Evolutionary conservation across 805 yeast species (phyloP), one percentile per base, ranked within the genome.

Genomic region (Huiozyma sinensis): DNA sequence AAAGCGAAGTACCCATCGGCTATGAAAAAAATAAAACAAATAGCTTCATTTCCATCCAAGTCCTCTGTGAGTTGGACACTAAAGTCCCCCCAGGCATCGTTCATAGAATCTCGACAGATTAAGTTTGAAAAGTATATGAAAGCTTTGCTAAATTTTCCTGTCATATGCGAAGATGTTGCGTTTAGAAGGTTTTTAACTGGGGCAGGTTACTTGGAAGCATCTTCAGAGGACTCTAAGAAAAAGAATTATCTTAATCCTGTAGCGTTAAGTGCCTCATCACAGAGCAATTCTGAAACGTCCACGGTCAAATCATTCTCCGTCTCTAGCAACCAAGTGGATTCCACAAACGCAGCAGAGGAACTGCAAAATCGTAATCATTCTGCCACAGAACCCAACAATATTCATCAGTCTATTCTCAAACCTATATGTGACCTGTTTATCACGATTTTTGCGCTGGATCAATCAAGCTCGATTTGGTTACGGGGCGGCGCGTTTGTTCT

Each of bases 401-500:
- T 8, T 11, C 56, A 58, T 34, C 64, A 58, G 28, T 70, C 83
- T 0, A 85, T 85, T 61, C 81, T 87, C 10, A 82, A 79, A 54
- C 94, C 95, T 0, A 79, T 89, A 3, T 81, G 90, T 50, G 95
- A 87, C 49, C 57, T 86, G 8, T 71, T 88, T 42, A 72, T 85
- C 13, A 68, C 81, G 0, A 55, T 87, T 1, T 89, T 89, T 61
- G 77, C 83, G 30, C 61, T 85, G 24, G 75, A 77, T 43, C 70
- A 67, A 39, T 71, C 83, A 1, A 78, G 77, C 39, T 76, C 78
- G 39, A 51, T 58, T 28, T 86, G 95, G 95, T 62, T 89, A 1
- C 67, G 95, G 43, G 97, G 95, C 0, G 69, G 88, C 38, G 95
- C 96, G 0, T 69, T 87, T 7, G 71, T 88, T 34, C 78, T 87